These are phyloP conservation scores for Raddia distichophylla DNA, from an alignment of 176 grass and related monocot genomes.

Conservation along the genomic window DNA sequence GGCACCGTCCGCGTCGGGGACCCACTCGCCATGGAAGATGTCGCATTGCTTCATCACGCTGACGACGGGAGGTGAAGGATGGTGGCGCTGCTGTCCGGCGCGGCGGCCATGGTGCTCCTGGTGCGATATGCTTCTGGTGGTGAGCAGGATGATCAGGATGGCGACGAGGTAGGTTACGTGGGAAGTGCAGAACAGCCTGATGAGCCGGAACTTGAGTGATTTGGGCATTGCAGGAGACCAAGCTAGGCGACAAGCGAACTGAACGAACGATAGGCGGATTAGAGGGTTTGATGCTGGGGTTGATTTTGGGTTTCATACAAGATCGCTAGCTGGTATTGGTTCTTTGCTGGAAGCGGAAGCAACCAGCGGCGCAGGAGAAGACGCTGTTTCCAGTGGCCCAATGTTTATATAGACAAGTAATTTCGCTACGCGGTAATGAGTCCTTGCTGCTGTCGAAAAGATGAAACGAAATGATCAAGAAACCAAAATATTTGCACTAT, in stretches of 20 bases:
- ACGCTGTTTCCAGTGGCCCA: too few relatives aligned
- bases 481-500: too few relatives aligned
- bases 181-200: too few relatives aligned
- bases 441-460: too few relatives aligned
- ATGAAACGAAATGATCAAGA: too few relatives aligned
- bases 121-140: neutral
- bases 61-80: neutral
- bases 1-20: constrained; percentile 46
- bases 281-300: neutral
- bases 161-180: too few relatives aligned
- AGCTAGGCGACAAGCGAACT: neutral
- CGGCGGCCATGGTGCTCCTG: neutral
- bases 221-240: neutral
- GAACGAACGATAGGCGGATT: neutral
- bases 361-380: too few relatives aligned
- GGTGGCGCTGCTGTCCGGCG: neutral
- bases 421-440: neutral
- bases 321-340: neutral
- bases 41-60: constrained; percentile 63
- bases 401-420: too few relatives aligned
- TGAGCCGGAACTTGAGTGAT: neutral
- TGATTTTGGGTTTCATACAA: too few relatives aligned
- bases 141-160: too few relatives aligned
- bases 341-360: neutral
- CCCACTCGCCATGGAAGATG: constrained; percentile 72